Percentiles rank a stretch among this genome's conserved stretches.
phyloP scores from a whole-genome alignment of 805 yeast species.

The Blastobotrys terrestris region DNA sequence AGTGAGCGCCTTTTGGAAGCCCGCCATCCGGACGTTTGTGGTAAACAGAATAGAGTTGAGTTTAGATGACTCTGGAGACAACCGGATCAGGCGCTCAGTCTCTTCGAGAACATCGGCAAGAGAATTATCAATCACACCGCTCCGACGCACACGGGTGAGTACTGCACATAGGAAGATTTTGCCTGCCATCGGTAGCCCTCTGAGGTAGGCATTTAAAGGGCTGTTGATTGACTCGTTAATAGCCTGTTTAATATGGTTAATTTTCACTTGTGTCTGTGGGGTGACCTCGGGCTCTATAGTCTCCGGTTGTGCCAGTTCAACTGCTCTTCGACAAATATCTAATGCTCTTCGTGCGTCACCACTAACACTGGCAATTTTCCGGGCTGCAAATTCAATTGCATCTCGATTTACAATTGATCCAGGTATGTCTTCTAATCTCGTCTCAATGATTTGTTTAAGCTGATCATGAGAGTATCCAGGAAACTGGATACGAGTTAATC shows the following conservation, averaged over 20 bases:
- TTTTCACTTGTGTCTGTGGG: slow-evolving; percentile 40
- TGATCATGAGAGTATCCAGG: slow-evolving; percentile 82
- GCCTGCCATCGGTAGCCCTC: slow-evolving; percentile 56
- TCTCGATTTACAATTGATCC: slow-evolving; percentile 43
- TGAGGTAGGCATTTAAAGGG: slow-evolving; percentile 57
- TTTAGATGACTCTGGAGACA: slow-evolving; percentile 26
- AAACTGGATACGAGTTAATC: slow-evolving; percentile 79
- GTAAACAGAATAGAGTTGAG: slow-evolving; percentile 32
- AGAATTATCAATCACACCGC: slow-evolving; percentile 63
- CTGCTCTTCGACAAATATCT: slow-evolving; percentile 80
- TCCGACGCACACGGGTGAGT: slow-evolving; percentile 54
- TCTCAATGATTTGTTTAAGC: slow-evolving; percentile 64
- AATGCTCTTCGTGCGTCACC: slow-evolving; percentile 96
- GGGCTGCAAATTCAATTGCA: slow-evolving; percentile 85
- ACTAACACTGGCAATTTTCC: slow-evolving; percentile 92
- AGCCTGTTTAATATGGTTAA: slow-evolving; percentile 72
- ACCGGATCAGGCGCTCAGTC: slow-evolving; percentile 46
- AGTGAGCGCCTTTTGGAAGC: slow-evolving; percentile 52
- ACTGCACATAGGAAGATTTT: slow-evolving; percentile 70
- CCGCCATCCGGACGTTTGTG: slow-evolving; percentile 45
- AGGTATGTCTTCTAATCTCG: slow-evolving; percentile 53
- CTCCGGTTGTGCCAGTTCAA: slow-evolving; percentile 70
- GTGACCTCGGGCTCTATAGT: slow-evolving; percentile 33
- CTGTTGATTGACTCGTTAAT: slow-evolving; percentile 72
- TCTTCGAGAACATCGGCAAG: slow-evolving; percentile 79